A percentile compares a stretch with the other conserved stretches of the same genome.
These are phyloP conservation scores for Alternaria brassicae DNA, from an alignment of 2,329 filamentous ascomycete genomes.

Conservation along the genomic window DNA sequence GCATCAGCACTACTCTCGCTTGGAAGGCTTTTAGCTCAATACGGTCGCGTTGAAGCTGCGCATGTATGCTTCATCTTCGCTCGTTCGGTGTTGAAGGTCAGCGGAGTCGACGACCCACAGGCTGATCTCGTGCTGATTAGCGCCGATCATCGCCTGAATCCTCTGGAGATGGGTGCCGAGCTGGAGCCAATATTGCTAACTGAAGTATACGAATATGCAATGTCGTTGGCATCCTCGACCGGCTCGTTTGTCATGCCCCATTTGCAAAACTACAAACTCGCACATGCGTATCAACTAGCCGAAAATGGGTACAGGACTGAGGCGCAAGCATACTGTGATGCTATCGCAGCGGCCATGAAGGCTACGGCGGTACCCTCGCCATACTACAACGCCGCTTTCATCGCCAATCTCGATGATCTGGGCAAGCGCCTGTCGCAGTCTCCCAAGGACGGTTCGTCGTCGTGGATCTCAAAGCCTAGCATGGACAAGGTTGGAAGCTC, in stretches of 20 bases:
- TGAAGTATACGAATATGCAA: slow-evolving; percentile 91
- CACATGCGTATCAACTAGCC: slow-evolving; percentile 83
- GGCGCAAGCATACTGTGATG: slow-evolving; percentile 90
- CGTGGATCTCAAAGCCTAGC: slow-evolving; percentile 93
- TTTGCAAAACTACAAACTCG: slow-evolving; percentile 87
- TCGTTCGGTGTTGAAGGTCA: slow-evolving; percentile 72
- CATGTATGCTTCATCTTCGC: slow-evolving; percentile 95
- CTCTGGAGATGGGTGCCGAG: slow-evolving; percentile 77
- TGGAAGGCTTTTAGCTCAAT: slow-evolving; percentile 81
- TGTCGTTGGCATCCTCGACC: slow-evolving; percentile 68
- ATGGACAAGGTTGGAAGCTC: slow-evolving; percentile 95
- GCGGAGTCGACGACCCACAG: slow-evolving; percentile 81
- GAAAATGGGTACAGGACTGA: slow-evolving; percentile 83
- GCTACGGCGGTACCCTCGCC: slow-evolving; percentile 82
- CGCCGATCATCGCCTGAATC: slow-evolving; percentile 76
- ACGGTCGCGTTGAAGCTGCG: slow-evolving; percentile 87
- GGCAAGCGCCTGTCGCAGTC: slow-evolving; percentile 82
- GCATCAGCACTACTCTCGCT: slow-evolving; percentile 77
- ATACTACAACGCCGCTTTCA: slow-evolving; percentile 81
- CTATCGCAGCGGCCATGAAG: slow-evolving; percentile 76
- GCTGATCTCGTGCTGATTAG: slow-evolving; percentile 84
- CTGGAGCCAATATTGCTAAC: slow-evolving; percentile 90
- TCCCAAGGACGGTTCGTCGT: slow-evolving; percentile 79
- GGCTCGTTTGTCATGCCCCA: slow-evolving; percentile 73
- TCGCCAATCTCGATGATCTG: slow-evolving; percentile 81